A percentile compares a stretch with the other conserved stretches of the same genome.
Evolutionary conservation across 2,329 filamentous ascomycete species (phyloP).

Genomic region (Hypoxylon sp.): DNA sequence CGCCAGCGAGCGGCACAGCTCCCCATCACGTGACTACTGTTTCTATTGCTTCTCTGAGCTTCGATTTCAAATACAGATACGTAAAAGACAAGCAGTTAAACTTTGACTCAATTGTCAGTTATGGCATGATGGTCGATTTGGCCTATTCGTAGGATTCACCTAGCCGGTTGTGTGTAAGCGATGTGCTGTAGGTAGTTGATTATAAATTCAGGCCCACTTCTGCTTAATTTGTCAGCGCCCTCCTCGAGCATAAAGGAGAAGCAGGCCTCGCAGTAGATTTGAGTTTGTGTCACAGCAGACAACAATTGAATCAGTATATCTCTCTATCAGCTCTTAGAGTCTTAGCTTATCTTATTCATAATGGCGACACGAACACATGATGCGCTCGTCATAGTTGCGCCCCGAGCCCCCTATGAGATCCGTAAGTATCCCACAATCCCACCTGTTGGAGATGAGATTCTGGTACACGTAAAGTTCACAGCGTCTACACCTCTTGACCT

Average conservation of each 20-base stretch:
- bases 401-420: constrained; percentile 50
- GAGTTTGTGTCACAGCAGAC: neutral
- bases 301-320: neutral
- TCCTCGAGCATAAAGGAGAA: constrained; percentile 1
- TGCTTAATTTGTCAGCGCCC: constrained; percentile 15
- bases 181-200: neutral
- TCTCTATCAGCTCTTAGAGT: neutral
- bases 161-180: neutral
- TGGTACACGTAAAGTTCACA: constrained; percentile 70
- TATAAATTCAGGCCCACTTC: constrained; percentile 7
- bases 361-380: constrained; percentile 49
- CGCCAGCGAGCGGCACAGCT: constrained; percentile 1
- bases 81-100: neutral
- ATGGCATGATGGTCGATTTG: neutral
- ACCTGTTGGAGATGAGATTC: constrained; percentile 64
- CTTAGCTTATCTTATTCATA: neutral
- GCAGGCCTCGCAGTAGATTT: neutral
- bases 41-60: constrained; percentile 3
- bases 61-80: neutral
- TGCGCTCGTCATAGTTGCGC: constrained; percentile 50
- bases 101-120: neutral
- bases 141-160: neutral
- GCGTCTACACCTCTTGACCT: constrained; percentile 74
- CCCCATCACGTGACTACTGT: neutral
- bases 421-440: constrained; percentile 47